Evolutionary conservation across 345 rosid genomes (phyloP), one percentile per base, ranked within the genome.

Genomic region (Sisymbrium irio): DNA sequence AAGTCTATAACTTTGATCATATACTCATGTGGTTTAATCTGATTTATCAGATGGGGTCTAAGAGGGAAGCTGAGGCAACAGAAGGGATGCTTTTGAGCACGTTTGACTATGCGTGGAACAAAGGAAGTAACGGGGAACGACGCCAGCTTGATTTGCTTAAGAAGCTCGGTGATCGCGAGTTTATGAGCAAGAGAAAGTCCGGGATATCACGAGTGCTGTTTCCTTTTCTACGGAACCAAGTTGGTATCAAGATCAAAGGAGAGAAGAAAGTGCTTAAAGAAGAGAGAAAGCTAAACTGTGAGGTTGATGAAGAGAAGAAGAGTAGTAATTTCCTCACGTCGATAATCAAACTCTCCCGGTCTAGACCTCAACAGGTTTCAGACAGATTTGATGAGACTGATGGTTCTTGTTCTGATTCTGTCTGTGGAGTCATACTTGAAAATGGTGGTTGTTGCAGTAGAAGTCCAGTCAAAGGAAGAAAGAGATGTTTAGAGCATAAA

Each of bases 41-140:
- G 59, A 12, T 25, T 28, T 71, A 89, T 28, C 72, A 91, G 98
- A 86, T 87, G 91, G 67, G 79, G 65, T 79, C 79, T 67, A 91
- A 89, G 78, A 86, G 68, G 45, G 85, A 65, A 54, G 96, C 97
- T 54, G 76, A 78, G 65, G 80, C 79, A 73, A 82, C 83, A 49
- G 96, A 91, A 79, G 72, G 82, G 27, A 67, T 39, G 80, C 85
- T 91, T 56, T 84, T 94, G 19, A 28, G 66, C 15, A 85, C 82
- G 37, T 91, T 91, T 73, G 97, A 94, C 62, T 94, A 91, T 75
- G 98, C 95, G 20, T 94, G 97, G 98, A 94, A 94, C 74, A 91
- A 86, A 84, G 93, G 92, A 4, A 65, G 85, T 35, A 91, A 94
- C 15, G 91, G 87, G 60, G 72, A 62, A 33, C 85, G 97, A 2